phyloP scores from a whole-genome alignment of 768 basidiomycete species.

The Stropharia rugosoannulata region DNA sequence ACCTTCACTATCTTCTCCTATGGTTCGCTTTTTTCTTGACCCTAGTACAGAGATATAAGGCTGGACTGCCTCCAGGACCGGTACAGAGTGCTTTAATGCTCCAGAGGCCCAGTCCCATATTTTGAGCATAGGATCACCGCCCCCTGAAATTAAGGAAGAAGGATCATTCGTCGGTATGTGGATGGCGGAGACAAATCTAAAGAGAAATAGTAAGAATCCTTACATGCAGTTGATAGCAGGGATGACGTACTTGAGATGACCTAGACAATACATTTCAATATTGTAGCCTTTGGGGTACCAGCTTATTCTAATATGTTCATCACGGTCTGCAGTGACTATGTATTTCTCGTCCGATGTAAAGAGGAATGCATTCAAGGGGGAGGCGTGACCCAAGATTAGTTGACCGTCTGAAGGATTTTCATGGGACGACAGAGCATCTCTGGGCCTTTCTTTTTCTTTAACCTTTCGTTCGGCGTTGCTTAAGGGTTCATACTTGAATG shows the following conservation, averaged over 20 bases:
- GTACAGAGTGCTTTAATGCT: slow-evolving; percentile 46
- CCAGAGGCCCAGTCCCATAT: slow-evolving; percentile 84
- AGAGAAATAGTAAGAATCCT: neutral
- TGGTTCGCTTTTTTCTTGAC: slow-evolving; percentile 30
- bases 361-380: slow-evolving; percentile 73
- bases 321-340: slow-evolving; percentile 89
- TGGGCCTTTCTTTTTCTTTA: slow-evolving; percentile 22
- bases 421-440: slow-evolving; percentile 51
- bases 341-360: slow-evolving; percentile 66
- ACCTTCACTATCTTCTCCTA: slow-evolving; percentile 27
- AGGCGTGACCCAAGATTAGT: slow-evolving; percentile 85
- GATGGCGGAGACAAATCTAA: slow-evolving; percentile 81
- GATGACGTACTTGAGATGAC: slow-evolving; percentile 68
- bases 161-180: slow-evolving; percentile 57
- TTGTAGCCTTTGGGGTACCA: slow-evolving; percentile 85
- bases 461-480: slow-evolving; percentile 16
- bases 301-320: slow-evolving; percentile 93
- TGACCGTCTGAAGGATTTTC: slow-evolving; percentile 69
- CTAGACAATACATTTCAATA: slow-evolving; percentile 86
- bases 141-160: slow-evolving; percentile 72
- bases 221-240: neutral
- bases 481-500: slow-evolving; percentile 43
- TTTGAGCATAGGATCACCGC: slow-evolving; percentile 77
- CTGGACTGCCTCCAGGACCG: slow-evolving; percentile 45
- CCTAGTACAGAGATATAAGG: slow-evolving; percentile 46